Evolutionary conservation across 805 yeast species (phyloP), one percentile per base, ranked within the genome.

Genomic region (Crinitomyces ghanaensis): DNA sequence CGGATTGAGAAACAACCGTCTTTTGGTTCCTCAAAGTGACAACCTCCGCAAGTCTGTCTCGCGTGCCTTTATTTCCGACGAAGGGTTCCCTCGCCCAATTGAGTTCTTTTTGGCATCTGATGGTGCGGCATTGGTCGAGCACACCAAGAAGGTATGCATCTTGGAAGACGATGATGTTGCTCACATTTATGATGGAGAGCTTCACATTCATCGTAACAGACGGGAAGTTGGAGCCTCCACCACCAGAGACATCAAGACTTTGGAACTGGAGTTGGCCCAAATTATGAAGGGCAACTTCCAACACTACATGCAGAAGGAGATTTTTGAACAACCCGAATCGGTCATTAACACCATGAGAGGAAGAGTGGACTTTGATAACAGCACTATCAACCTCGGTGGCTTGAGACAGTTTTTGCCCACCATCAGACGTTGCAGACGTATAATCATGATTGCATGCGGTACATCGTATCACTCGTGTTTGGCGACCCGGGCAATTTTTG

Each of bases 281-380:
- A 88, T 91, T 56, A 91, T 91, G 97, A 88, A 85, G 66, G 98
- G 98, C 51, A 80, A 82, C 42, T 88, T 80, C 65, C 76, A 73
- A 48, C 98, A 91, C 63, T 91, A 88, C 61, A 91, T 91, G 99
- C 93, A 85, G 64, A 91, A 91, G 70, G 99, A 91, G 65, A 91
- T 91, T 48, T 84, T 80, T 54, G 98, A 91, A 63, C 99, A 91
- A 65, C 98, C 98, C 24, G 98, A 91, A 54, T 86, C 97, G 3
- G 80, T 96, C 33, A 80, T 86, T 58, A 91, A 91, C 66, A 91
- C 99, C 33, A 91, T 91, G 98, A 80, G 98, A 68, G 99, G 99
- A 54, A 83, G 99, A 68, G 69, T 91, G 41, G 97, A 91, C 60
- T 91, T 91, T 53, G 85, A 76, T 28, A 76, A 77, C 56, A 68